Evolutionary conservation across 805 yeast genomes (phyloP), one percentile per base, ranked within the genome.

Genomic region (Wickerhamomyces subpelliculosus): DNA sequence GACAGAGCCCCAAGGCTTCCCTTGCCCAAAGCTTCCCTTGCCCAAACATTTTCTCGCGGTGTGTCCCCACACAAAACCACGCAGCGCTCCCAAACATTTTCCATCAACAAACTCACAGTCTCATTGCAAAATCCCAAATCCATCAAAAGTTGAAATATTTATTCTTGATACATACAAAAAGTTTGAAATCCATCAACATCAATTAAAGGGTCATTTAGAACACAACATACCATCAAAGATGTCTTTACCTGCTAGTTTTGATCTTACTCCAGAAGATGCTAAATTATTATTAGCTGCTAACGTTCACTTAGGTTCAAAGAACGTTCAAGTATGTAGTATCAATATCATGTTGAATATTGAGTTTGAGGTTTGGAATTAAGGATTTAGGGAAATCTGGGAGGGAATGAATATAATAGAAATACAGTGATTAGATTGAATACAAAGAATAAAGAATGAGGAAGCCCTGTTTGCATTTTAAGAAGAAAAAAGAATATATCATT

Each of bases 281-380:
- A 93, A 93, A 80, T 85, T 90, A 70, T 80, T 93, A 74, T 83
- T 93, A 77, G 97, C 98, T 71, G 98, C 98, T 71, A 90, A 90
- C 87, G 86, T 82, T 65, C 98, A 93, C 80, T 84, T 93, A 71
- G 98, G 98, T 73, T 82, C 97, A 70, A 93, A 93, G 87, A 93
- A 93, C 87, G 95, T 90, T 72, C 97, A 89, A 79, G 95, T 84
- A 81, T 73, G 89, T 79, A 25, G 20, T 22, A 12, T 19, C n/a
- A n/a, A n/a, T 3, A 16, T 27, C 19, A 11, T 14, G 13, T 16
- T 7, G 14, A 17, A 9, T 34, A 14, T 12, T 29, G 32, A 19
- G 19, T 18, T 13, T 18, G 18, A 9, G 12, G 9, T 10, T 13
- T 12, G 22, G 21, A 16, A 11, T 34, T 13, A n/a, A 11, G n/a